These are phyloP conservation scores for Mycosphaerella sp. DNA, from an alignment of 2,329 filamentous ascomycete species.

Conservation along the genomic window DNA sequence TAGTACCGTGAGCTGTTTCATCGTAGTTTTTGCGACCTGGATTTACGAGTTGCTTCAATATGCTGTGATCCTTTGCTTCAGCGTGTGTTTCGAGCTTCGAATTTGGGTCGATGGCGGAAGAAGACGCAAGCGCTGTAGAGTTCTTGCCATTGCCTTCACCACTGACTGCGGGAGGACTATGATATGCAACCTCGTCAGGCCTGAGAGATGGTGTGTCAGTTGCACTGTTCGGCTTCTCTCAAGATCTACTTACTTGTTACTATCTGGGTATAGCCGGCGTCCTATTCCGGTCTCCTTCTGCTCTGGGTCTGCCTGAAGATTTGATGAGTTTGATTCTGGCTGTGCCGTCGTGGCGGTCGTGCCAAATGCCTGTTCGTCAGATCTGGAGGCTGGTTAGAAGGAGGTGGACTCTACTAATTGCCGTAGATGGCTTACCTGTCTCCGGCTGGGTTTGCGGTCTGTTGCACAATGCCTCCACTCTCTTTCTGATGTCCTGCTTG, in stretches of 20 bases:
- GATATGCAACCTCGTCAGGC: not conserved
- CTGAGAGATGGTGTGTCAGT: not conserved
- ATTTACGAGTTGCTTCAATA: conserved; percentile 23
- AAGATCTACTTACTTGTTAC: conserved; percentile 24
- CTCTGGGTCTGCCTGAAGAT: conserved; percentile 9
- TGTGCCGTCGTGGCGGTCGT: conserved; percentile 13
- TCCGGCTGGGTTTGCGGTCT: conserved; percentile 19
- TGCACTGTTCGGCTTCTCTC: conserved; percentile 17
- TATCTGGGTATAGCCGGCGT: conserved; percentile 23
- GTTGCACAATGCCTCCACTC: conserved; percentile 18
- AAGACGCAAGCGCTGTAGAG: not conserved
- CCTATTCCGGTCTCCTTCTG: conserved; percentile 18
- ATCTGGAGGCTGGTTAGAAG: conserved; percentile 12
- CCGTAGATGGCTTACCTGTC: conserved; percentile 9
- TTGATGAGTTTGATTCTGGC: not conserved
- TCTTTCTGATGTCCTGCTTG: conserved; percentile 10
- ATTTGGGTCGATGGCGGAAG: conserved; percentile 4
- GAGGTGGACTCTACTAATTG: not conserved
- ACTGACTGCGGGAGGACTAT: not conserved
- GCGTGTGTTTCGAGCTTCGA: conserved; percentile 8
- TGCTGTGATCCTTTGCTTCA: conserved; percentile 16
- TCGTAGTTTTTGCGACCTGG: conserved; percentile 26
- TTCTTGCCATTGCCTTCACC: conserved; percentile 2
- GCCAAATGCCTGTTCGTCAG: conserved; percentile 20
- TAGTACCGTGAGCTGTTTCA: conserved; percentile 19